Evolutionary conservation across 352 stramenopile species (phyloP).

Genomic region (Pythium rhizo-oryzae): DNA sequence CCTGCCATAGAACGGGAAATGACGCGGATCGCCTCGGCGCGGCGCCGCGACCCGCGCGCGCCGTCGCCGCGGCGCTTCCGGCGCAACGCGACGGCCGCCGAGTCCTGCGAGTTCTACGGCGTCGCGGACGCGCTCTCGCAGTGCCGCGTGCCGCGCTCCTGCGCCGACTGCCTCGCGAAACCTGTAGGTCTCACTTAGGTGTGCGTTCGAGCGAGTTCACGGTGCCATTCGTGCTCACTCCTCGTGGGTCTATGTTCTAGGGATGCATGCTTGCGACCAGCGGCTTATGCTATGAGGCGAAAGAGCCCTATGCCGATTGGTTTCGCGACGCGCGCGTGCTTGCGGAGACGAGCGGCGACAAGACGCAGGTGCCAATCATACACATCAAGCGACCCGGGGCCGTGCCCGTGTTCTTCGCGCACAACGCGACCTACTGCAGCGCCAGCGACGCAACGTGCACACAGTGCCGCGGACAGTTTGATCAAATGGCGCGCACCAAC

Average conservation of each 20-base stretch:
- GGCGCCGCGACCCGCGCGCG: background rate
- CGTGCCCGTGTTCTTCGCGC: background rate
- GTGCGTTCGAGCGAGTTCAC: no score
- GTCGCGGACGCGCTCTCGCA: background rate
- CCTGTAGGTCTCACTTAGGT: background rate
- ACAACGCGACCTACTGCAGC: constrained; percentile 10
- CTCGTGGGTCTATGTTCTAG: background rate
- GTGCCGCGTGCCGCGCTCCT: constrained; percentile 10
- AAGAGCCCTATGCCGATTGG: background rate
- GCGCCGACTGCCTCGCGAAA: constrained; percentile 13
- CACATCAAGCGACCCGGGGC: no score
- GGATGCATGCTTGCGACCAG: background rate
- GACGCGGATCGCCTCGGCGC: no score
- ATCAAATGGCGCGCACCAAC: background rate
- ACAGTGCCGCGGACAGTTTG: background rate
- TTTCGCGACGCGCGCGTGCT: background rate
- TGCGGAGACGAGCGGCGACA: background rate
- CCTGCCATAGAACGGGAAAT: background rate
- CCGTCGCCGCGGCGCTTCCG: background rate
- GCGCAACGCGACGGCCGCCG: background rate
- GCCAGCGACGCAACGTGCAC: background rate
- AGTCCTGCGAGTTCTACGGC: background rate
- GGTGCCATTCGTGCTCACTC: background rate
- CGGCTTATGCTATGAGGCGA: background rate
- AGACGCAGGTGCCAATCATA: background rate